A percentile compares a stretch with the other conserved stretches of the same genome.
Evolutionary conservation across 345 rosid genomes (phyloP).

Genomic region (Hibiscus tridactylites): DNA sequence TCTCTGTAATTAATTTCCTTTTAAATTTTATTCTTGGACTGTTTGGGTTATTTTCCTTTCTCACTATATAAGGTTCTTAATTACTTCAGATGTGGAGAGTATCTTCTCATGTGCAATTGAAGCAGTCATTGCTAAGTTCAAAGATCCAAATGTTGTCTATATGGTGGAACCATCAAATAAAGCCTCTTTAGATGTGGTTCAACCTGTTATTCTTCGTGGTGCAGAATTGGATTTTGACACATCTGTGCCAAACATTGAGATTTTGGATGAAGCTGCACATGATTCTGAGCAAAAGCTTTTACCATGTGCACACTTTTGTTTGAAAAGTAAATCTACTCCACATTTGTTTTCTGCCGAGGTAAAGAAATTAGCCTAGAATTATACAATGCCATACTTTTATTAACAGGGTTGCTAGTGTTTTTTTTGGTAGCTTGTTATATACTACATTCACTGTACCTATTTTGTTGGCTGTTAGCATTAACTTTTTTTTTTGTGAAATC

Average conservation of each 20-base stretch:
- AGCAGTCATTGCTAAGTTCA: slow-evolving; percentile 47
- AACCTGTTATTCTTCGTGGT: slow-evolving; percentile 46
- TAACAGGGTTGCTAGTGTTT: background rate
- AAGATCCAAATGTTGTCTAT: slow-evolving; percentile 47
- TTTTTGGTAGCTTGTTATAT: slow-evolving; percentile 7
- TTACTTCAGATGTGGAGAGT: slow-evolving; percentile 39
- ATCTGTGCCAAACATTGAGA: slow-evolving; percentile 37
- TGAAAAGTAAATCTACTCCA: slow-evolving; percentile 35
- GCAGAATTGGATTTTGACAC: slow-evolving; percentile 44
- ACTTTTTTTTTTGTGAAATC: slow-evolving; percentile 17
- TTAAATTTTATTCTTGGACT: background rate
- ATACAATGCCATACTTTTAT: background rate
- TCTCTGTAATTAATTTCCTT: background rate
- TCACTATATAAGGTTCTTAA: slow-evolving; percentile 1
- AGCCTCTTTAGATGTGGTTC: slow-evolving; percentile 32
- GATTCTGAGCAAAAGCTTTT: slow-evolving; percentile 31
- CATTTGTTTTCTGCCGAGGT: slow-evolving; percentile 53
- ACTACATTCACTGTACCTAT: background rate
- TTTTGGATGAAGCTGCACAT: slow-evolving; percentile 27
- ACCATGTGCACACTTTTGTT: slow-evolving; percentile 54
- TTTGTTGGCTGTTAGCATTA: slow-evolving; percentile 8
- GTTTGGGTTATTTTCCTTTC: background rate
- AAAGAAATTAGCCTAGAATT: slow-evolving; percentile 14
- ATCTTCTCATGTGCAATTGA: slow-evolving; percentile 40
- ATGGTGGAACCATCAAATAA: slow-evolving; percentile 40